Percentiles rank a stretch among this genome's conserved stretches.
These are phyloP conservation scores for Gracilaria gracilis DNA, from an alignment of 23 red algal species.

Conservation along the genomic window DNA sequence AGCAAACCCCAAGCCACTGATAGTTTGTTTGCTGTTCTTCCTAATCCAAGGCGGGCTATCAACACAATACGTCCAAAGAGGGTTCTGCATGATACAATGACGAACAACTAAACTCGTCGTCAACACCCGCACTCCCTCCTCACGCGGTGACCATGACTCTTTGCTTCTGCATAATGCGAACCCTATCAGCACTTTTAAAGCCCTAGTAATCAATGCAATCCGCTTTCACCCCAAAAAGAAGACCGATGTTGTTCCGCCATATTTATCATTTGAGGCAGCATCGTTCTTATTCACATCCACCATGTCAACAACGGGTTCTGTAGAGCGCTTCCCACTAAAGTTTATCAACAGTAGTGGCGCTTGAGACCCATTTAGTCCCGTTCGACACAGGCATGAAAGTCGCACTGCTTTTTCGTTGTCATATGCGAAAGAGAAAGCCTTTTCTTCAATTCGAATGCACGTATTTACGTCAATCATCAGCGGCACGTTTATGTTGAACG, in stretches of 20 bases:
- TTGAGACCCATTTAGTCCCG: constrained; percentile 9
- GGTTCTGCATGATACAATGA: too few relatives aligned
- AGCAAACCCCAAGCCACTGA: too few relatives aligned
- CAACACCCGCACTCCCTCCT: too few relatives aligned
- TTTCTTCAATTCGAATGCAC: constrained; percentile 16
- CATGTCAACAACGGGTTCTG: background rate
- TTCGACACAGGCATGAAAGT: constrained; percentile 21
- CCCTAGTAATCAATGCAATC: too few relatives aligned
- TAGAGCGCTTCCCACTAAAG: constrained; percentile 12
- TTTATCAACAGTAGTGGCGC: constrained; percentile 33
- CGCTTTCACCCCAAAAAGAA: constrained; percentile 17
- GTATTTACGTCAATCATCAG: constrained; percentile 32
- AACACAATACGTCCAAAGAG: too few relatives aligned
- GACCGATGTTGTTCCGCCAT: constrained; percentile 22
- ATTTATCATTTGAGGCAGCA: background rate
- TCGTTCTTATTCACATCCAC: background rate
- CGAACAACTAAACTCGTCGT: too few relatives aligned
- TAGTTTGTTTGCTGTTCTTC: too few relatives aligned
- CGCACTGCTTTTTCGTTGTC: constrained; percentile 11
- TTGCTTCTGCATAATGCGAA: too few relatives aligned
- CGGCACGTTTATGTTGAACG: constrained; percentile 29
- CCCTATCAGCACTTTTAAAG: too few relatives aligned
- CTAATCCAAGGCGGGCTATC: too few relatives aligned
- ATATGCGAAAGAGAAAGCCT: constrained; percentile 27
- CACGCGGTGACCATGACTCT: too few relatives aligned